Evolutionary conservation across 2,329 filamentous ascomycete species (phyloP).

Genomic region (Epichloe coenophiala): DNA sequence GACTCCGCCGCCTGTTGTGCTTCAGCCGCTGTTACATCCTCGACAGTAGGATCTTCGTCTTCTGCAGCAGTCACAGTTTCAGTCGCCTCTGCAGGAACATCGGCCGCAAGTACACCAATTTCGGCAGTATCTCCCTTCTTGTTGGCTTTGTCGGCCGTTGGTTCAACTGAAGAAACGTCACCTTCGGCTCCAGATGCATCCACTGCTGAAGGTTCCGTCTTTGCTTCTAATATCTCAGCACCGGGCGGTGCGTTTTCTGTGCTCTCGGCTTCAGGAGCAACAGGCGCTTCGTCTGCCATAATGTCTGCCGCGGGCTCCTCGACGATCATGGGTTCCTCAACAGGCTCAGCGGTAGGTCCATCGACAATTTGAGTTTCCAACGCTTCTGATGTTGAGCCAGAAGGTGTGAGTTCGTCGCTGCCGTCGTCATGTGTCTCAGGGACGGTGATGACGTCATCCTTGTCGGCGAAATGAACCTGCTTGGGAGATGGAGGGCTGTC

Average conservation of each 20-base stretch:
- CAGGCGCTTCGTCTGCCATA: background rate
- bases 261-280: background rate
- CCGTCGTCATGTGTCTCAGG: background rate
- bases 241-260: too few relatives aligned
- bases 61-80: background rate
- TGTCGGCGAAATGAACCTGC: slow-evolving; percentile 6
- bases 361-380: background rate
- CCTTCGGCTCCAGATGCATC: background rate
- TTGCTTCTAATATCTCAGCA: background rate
- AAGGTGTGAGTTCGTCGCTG: background rate
- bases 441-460: slow-evolving; percentile 1
- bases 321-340: background rate
- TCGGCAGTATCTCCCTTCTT: background rate
- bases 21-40: slow-evolving; percentile 4
- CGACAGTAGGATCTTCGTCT: background rate
- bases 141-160: background rate
- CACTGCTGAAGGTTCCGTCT: background rate
- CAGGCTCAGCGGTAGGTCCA: slow-evolving; percentile 1
- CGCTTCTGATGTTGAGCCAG: background rate
- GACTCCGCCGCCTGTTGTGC: slow-evolving; percentile 10
- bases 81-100: background rate
- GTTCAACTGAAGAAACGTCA: background rate
- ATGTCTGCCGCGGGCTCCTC: slow-evolving; percentile 1
- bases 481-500: background rate
- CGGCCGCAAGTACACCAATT: background rate